Conservation (phyloP, 345 rosid species). For the Clausena lansium region DNA sequence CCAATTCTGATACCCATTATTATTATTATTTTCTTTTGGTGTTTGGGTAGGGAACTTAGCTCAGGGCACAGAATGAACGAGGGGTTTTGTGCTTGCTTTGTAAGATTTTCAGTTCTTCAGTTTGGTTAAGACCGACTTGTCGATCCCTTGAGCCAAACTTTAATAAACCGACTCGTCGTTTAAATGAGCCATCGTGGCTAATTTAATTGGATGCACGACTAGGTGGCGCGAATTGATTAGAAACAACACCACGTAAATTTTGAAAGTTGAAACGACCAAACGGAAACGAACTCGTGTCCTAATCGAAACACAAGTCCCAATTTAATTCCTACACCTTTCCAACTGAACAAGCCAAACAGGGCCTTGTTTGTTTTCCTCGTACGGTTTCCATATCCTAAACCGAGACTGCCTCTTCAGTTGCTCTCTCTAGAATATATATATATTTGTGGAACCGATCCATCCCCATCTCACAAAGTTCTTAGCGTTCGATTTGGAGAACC, state of each 20-base stretch:
- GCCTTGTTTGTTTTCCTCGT: neutral
- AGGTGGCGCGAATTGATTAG: neutral
- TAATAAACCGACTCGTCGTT: neutral
- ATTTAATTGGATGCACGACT: neutral
- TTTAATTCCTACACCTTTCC: too few relatives aligned
- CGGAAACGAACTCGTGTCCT: neutral
- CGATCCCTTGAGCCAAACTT: neutral
- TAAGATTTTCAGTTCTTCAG: neutral
- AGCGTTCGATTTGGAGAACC: neutral
- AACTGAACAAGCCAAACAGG: too few relatives aligned
- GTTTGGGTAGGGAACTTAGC: neutral
- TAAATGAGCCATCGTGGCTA: neutral
- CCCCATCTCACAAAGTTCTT: too few relatives aligned
- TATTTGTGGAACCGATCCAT: neutral
- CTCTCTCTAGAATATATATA: neutral
- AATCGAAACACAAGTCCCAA: neutral
- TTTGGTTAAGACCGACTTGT: neutral
- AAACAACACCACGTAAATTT: neutral
- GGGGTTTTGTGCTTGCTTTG: too few relatives aligned
- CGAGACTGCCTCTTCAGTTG: neutral
- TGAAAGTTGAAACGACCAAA: too few relatives aligned
- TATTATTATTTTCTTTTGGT: neutral
- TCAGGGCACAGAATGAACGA: neutral
- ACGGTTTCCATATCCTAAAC: neutral
- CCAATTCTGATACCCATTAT: conserved; percentile 53